Conservation (phyloP, 352 stramenopile species). For the Peronosclerospora sorghi region DNA sequence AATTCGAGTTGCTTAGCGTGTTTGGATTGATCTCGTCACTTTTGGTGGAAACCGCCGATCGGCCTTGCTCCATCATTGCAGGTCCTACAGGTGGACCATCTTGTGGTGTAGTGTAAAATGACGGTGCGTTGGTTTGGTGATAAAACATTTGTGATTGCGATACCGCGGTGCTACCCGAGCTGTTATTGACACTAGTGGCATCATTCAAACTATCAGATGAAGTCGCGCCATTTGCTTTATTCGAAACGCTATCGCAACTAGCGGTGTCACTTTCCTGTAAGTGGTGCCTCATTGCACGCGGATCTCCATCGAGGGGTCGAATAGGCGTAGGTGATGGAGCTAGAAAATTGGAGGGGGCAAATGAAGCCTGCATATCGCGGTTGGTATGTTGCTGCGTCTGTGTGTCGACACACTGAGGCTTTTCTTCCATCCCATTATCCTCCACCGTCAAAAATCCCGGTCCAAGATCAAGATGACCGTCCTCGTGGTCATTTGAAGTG, state of each 20-base stretch:
- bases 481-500: neutral
- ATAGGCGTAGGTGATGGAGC: conserved; percentile 62
- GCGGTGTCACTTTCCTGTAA: conserved; percentile 5
- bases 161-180: conserved; percentile 15
- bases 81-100: conserved; percentile 27
- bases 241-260: conserved; percentile 1
- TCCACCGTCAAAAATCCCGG: neutral
- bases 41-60: conserved; percentile 6
- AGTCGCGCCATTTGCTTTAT: neutral
- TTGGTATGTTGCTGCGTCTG: conserved; percentile 5
- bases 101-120: conserved; percentile 45
- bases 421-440: neutral
- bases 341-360: conserved; percentile 51
- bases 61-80: conserved; percentile 26
- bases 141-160: conserved; percentile 50
- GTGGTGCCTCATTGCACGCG: conserved; percentile 27
- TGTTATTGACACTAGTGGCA: conserved; percentile 1
- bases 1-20: conserved; percentile 18
- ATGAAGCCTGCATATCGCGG: conserved; percentile 39
- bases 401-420: conserved; percentile 9
- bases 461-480: neutral
- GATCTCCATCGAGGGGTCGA: conserved; percentile 55
- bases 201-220: conserved; percentile 7
- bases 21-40: conserved; percentile 15
- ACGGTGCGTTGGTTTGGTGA: conserved; percentile 39